Base-by-base conservation (phyloP, 78 protist genomes). In the Isochrysis galbana region DNA sequence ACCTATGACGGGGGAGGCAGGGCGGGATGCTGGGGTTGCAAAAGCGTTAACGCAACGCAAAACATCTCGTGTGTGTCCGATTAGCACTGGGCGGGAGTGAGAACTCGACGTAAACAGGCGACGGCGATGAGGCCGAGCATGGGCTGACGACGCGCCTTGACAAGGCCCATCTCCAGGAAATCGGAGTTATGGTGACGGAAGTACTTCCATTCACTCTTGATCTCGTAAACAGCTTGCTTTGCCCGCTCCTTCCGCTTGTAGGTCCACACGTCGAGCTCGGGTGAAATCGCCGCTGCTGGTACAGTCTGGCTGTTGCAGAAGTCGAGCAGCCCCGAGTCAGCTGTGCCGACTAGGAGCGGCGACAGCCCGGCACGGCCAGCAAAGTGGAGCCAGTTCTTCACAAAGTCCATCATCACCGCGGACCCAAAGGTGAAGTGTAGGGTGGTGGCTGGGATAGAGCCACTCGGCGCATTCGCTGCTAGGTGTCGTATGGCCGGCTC, bases 201-300 rank as follows among this genome's bases (percentile, higher is more conserved):
- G 46, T 77, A 77, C 45, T 36, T 39, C 84, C 84, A 77, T 29
- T 77, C 26, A 29, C 34, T 21, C n/a, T 39, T 4, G 34, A 77
- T 77, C 84, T 34, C 26, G 84, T 77, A 77, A 25, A 77, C 47
- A 23, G 11, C 41, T 17, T 39, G 47, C 47, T 36, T 2, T 7
- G 44, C 32, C 82, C 36, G 7, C 29, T 41, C 34, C 32, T 32
- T 17, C 84, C 84, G 44, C 84, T 10, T 10, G 46, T 77, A 77
- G n/a, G 84, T 77, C 84, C 84, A 77, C 26, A 77, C 84, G 84
- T 77, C 84, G 46, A 77, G 84, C 46, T 77, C 84, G 34, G 84
- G 84, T 3, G 3, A 2, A 46, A 77, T 77, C 29, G 47, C 84
- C 26, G 84, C 84, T 23, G 84, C 44, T 17, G 84, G 84, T n/a